phyloP scores from a whole-genome alignment of 2,329 filamentous ascomycete genomes.

The Calonectria fujianensis region DNA sequence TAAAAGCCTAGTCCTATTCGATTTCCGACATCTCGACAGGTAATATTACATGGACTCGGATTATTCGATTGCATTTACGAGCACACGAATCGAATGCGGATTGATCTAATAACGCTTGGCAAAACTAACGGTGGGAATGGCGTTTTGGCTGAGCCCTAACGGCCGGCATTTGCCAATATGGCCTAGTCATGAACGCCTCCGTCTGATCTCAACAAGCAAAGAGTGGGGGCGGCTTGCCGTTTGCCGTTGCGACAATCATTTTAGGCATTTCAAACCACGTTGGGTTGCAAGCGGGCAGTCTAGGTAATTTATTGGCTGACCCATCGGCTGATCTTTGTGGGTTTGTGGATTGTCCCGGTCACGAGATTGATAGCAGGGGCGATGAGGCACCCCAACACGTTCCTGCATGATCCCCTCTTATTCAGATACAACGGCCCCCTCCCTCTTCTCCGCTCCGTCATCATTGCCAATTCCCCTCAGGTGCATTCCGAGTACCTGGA shows the following conservation, averaged over 20 bases:
- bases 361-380: slow-evolving; percentile 16
- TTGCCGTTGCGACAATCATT: background rate
- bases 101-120: background rate
- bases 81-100: background rate
- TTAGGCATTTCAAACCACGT: background rate
- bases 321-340: background rate
- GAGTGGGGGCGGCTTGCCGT: background rate
- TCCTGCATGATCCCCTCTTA: slow-evolving; percentile 1
- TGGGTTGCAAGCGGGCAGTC: background rate
- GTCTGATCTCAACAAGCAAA: background rate
- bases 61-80: background rate
- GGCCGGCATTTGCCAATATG: background rate
- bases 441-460: background rate
- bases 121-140: background rate
- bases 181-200: background rate
- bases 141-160: background rate
- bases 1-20: background rate
- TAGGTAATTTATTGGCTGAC: background rate
- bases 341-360: background rate
- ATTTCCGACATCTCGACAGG: background rate
- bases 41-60: background rate
- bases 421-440: background rate
- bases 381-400: background rate
- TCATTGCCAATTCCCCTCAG: background rate
- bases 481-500: background rate